A percentile compares a stretch with the other conserved stretches of the same genome.
These are phyloP conservation scores for Ophiostoma tasmaniense DNA, from an alignment of 2,329 filamentous ascomycete genomes.

Conservation along the genomic window DNA sequence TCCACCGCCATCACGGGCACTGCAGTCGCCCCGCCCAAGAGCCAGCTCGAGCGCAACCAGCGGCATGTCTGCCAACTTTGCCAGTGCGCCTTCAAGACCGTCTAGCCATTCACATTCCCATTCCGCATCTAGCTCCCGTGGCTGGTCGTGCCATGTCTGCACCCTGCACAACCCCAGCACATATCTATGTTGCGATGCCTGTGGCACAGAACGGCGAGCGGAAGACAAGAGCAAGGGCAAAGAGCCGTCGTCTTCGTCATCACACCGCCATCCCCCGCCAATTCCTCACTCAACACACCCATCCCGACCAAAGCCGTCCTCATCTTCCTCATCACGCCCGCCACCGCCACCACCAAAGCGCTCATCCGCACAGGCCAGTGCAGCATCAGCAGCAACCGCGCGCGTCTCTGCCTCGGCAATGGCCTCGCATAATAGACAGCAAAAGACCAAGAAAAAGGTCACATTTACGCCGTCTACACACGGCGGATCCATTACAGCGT, in stretches of 20 bases:
- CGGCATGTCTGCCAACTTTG: background rate
- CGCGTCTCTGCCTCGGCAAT: background rate
- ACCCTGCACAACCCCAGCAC: constrained; percentile 46
- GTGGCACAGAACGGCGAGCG: constrained; percentile 35
- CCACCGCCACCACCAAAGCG: constrained; percentile 5
- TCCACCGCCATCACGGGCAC: constrained; percentile 1
- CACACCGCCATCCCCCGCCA: constrained; percentile 6
- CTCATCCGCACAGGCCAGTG: background rate
- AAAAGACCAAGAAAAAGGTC: constrained; percentile 15
- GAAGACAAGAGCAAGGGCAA: background rate
- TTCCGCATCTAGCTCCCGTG: background rate
- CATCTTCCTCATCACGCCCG: background rate
- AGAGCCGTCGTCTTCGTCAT: background rate
- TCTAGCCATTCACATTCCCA: background rate
- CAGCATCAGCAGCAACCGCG: background rate
- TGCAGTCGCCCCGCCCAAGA: background rate
- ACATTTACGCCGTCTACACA: constrained; percentile 16
- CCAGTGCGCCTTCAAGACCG: background rate
- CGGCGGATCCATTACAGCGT: constrained; percentile 11
- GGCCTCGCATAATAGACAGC: background rate
- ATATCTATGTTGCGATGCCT: constrained; percentile 50
- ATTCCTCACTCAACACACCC: constrained; percentile 1
- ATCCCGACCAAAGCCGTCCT: background rate
- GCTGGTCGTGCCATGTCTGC: constrained; percentile 48
- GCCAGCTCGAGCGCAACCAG: background rate